Percentiles rank a stretch among this genome's conserved stretches.
phyloP scores from a whole-genome alignment of 2,329 filamentous ascomycete genomes.

The Cryphonectria naterciae region DNA sequence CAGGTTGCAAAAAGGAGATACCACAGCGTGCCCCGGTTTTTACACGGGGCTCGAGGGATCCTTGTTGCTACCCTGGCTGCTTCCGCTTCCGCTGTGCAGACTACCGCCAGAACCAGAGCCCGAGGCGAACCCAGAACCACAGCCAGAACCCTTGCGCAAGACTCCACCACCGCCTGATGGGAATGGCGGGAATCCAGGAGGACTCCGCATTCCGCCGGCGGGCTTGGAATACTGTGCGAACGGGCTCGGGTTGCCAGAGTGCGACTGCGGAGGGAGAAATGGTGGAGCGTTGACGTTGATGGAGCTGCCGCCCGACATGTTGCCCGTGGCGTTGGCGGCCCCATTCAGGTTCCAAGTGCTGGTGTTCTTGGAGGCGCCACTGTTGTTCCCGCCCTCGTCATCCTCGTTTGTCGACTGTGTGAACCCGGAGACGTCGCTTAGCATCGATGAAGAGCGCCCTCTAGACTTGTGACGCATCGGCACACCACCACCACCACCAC shows the following conservation, averaged over 20 bases:
- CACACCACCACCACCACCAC: conserved; percentile 30
- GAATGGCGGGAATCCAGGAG: conserved; percentile 24
- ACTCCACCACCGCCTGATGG: conserved; percentile 30
- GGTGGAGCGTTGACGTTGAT: conserved; percentile 34
- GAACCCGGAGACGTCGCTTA: conserved; percentile 69
- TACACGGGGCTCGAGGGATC: conserved; percentile 57
- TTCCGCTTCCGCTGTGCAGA: conserved; percentile 48
- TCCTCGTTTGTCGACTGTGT: conserved; percentile 64
- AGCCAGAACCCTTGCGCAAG: conserved; percentile 28
- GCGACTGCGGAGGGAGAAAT: conserved; percentile 29
- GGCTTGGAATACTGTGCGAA: conserved; percentile 27
- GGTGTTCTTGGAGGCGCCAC: conserved; percentile 31
- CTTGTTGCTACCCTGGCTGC: conserved; percentile 51
- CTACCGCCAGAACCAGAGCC: conserved; percentile 32
- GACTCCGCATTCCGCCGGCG: conserved; percentile 24
- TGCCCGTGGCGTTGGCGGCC: conserved; percentile 13
- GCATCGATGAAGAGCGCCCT: conserved; percentile 68
- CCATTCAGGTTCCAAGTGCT: conserved; percentile 26
- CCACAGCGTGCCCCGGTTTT: neutral
- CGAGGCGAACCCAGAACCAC: conserved; percentile 19
- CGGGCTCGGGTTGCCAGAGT: conserved; percentile 21
- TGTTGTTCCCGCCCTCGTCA: conserved; percentile 39
- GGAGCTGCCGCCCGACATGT: conserved; percentile 28
- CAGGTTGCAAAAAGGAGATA: neutral
- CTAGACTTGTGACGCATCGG: conserved; percentile 48